Conservation (phyloP, 306 rosid species). For the Cicer chorassanicum region DNA sequence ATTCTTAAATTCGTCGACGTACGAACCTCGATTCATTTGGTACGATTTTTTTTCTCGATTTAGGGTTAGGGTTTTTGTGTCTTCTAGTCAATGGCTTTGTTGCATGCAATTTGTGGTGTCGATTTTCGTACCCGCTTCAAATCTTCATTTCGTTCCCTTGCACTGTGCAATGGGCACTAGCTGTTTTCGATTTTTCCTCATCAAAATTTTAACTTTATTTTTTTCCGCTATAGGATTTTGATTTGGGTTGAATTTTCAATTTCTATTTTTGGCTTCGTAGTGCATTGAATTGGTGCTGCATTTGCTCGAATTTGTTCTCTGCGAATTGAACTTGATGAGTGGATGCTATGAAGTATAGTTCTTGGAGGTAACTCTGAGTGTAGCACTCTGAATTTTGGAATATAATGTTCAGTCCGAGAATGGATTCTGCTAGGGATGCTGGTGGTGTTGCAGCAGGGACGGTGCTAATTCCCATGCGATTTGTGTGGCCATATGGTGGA, state of each 20-base stretch:
- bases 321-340: conserved; percentile 46
- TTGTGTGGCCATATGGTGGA: conserved; percentile 97
- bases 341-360: conserved; percentile 50
- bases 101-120: conserved; percentile 48
- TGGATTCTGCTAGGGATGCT: conserved; percentile 70
- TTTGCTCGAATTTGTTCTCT: conserved; percentile 50
- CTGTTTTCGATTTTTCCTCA: conserved; percentile 34
- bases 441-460: conserved; percentile 68
- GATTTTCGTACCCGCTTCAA: conserved; percentile 39
- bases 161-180: conserved; percentile 30
- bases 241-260: conserved; percentile 30
- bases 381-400: conserved; percentile 38
- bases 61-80: conserved; percentile 66
- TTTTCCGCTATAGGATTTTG: conserved; percentile 21
- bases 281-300: conserved; percentile 53
- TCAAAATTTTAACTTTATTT: conserved; percentile 10
- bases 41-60: conserved; percentile 51
- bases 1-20: conserved; percentile 49
- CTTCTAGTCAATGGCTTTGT: conserved; percentile 41
- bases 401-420: conserved; percentile 64
- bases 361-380: conserved; percentile 50
- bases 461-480: conserved; percentile 79
- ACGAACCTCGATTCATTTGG: conserved; percentile 44
- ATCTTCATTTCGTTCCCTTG: conserved; percentile 30
- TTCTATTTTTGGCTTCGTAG: conserved; percentile 24